These are phyloP conservation scores for Erythrophleum fordii DNA, from an alignment of 306 rosid genomes.

Conservation along the genomic window DNA sequence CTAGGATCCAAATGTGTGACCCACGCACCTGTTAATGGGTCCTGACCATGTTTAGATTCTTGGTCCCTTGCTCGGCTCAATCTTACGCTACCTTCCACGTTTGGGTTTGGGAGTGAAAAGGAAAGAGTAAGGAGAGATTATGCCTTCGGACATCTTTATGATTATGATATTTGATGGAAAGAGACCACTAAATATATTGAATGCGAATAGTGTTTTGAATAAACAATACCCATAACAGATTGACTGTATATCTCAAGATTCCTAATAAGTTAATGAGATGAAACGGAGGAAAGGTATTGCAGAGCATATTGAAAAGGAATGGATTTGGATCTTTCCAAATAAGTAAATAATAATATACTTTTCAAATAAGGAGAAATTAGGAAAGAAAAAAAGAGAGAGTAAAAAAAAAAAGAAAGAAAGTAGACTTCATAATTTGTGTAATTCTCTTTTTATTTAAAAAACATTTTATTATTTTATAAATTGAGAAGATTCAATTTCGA, in stretches of 20 bases:
- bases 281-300: background rate
- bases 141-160: background rate
- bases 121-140: background rate
- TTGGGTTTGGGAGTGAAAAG: too few relatives aligned
- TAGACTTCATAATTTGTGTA: too few relatives aligned
- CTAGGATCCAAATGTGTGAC: background rate
- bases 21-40: constrained; percentile 34
- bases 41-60: background rate
- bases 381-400: too few relatives aligned
- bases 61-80: background rate
- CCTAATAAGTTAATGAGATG: background rate
- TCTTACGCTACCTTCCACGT: background rate
- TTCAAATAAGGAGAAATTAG: too few relatives aligned
- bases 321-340: too few relatives aligned
- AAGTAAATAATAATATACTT: too few relatives aligned
- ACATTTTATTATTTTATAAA: too few relatives aligned
- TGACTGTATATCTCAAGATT: background rate
- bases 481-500: too few relatives aligned
- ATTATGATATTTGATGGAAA: background rate
- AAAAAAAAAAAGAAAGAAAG: too few relatives aligned
- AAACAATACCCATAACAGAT: background rate
- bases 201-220: background rate
- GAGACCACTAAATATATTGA: background rate
- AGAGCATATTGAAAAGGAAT: too few relatives aligned
- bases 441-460: too few relatives aligned